Evolutionary conservation across 371 early-diverging fungal species (phyloP).

Genomic region (Actinomortierella ambigua): DNA sequence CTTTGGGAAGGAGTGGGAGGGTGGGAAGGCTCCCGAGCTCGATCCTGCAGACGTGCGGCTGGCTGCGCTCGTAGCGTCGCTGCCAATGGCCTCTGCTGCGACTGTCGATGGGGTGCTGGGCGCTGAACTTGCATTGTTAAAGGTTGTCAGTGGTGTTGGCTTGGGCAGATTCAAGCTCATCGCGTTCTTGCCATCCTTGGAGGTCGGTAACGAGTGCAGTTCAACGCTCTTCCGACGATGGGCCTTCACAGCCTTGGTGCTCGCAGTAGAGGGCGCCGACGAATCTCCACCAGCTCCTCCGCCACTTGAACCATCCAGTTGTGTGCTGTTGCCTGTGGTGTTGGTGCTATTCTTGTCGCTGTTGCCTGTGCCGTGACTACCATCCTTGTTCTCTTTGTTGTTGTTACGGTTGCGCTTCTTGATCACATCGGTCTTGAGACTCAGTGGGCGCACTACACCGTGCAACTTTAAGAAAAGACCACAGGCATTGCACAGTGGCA

Average conservation of each 20-base stretch:
- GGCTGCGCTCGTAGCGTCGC: neutral
- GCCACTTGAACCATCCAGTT: no score
- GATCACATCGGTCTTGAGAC: constrained; percentile 83
- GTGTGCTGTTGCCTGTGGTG: no score
- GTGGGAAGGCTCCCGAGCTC: constrained; percentile 8
- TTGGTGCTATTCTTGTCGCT: neutral
- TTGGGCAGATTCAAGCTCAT: constrained; percentile 27
- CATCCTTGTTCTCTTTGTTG: constrained; percentile 22
- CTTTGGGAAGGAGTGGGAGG: constrained; percentile 42
- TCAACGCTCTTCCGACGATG: constrained; percentile 45
- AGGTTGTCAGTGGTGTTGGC: constrained; percentile 1
- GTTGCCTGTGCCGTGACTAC: neutral
- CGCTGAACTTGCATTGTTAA: constrained; percentile 16
- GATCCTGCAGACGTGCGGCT: neutral
- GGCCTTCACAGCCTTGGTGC: constrained; percentile 3
- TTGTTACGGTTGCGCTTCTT: constrained; percentile 78
- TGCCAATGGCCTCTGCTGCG: constrained; percentile 11
- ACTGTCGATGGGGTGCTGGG: constrained; percentile 37
- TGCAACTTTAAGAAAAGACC: constrained; percentile 85
- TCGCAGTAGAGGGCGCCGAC: neutral
- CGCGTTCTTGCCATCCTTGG: constrained; percentile 29
- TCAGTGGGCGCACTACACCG: constrained; percentile 79
- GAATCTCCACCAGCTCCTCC: neutral
- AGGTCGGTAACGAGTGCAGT: constrained; percentile 17
- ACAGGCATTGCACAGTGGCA: constrained; percentile 70